Conservation (phyloP, 225 moss, liverwort and hornwort species). For the Physcomitrellopsis africana region DNA sequence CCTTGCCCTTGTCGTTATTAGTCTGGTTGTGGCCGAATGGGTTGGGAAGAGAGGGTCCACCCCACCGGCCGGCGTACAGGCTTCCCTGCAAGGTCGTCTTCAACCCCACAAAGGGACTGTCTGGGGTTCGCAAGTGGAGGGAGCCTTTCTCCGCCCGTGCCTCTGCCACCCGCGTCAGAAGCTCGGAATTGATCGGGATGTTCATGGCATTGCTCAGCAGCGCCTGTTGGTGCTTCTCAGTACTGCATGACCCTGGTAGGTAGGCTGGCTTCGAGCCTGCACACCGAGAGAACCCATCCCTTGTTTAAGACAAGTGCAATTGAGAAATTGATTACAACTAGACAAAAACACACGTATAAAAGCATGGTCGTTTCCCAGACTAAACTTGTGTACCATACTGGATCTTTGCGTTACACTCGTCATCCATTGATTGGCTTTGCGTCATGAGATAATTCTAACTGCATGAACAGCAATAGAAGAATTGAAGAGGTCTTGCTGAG, state of each 20-base stretch:
- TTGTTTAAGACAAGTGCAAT: too few species aligned
- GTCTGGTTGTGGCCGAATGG: conserved; percentile 31
- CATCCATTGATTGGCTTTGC: too few species aligned
- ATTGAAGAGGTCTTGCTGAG: too few species aligned
- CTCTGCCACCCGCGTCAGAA: conserved; percentile 55
- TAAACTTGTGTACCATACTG: too few species aligned
- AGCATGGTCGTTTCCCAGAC: too few species aligned
- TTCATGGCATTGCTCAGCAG: conserved; percentile 27
- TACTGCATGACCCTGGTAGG: conserved; percentile 11
- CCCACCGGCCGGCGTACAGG: conserved; percentile 46
- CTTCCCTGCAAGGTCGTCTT: conserved; percentile 55
- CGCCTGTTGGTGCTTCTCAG: conserved; percentile 2
- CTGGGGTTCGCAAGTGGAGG: conserved; percentile 32
- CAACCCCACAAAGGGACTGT: conserved; percentile 57
- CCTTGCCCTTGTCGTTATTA: conserved; percentile 18
- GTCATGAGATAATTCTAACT: too few species aligned
- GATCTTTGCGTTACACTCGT: too few species aligned
- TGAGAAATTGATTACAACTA: too few species aligned
- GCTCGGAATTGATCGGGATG: conserved; percentile 53
- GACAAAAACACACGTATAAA: too few species aligned
- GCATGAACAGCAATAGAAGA: too few species aligned
- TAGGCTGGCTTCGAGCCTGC: conserved; percentile 20
- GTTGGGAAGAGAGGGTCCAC: conserved; percentile 50
- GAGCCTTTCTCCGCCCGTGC: conserved; percentile 56
- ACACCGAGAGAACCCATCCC: background rate